Conservation (phyloP, 2,329 filamentous ascomycete genomes). For the Diaporthe aspalathi region DNA sequence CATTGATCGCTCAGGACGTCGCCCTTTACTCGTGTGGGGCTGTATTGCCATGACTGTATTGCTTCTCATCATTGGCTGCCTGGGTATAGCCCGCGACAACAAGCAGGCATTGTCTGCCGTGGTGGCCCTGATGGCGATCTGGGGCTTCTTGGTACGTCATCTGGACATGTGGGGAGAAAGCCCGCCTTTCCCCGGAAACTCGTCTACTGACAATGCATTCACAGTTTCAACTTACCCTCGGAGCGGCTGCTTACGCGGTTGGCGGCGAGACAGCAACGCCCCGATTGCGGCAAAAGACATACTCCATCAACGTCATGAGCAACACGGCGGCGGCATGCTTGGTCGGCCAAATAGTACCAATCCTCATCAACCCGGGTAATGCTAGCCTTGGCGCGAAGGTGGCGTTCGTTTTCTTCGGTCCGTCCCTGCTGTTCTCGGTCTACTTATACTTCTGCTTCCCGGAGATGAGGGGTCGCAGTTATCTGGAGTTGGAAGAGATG, state of each 20-base stretch:
- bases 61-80: slow-evolving; percentile 7
- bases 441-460: slow-evolving; percentile 42
- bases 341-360: slow-evolving; percentile 47
- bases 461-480: slow-evolving; percentile 42
- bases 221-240: slow-evolving; percentile 38
- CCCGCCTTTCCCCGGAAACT: background rate
- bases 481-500: slow-evolving; percentile 42
- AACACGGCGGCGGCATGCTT: slow-evolving; percentile 47
- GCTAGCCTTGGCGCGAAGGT: slow-evolving; percentile 50
- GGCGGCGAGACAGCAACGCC: slow-evolving; percentile 47
- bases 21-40: background rate
- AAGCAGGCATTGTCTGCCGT: background rate
- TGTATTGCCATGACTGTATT: slow-evolving; percentile 1
- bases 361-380: slow-evolving; percentile 47
- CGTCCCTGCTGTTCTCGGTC: slow-evolving; percentile 42
- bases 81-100: background rate
- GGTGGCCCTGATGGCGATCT: slow-evolving; percentile 3
- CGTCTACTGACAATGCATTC: background rate
- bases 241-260: slow-evolving; percentile 47
- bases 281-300: slow-evolving; percentile 48
- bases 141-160: slow-evolving; percentile 7
- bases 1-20: slow-evolving; percentile 1
- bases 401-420: slow-evolving; percentile 45
- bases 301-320: slow-evolving; percentile 49
- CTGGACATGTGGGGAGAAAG: too few species aligned